Evolutionary conservation across 306 rosid species (phyloP).

Genomic region (Acacia crassicarpa): DNA sequence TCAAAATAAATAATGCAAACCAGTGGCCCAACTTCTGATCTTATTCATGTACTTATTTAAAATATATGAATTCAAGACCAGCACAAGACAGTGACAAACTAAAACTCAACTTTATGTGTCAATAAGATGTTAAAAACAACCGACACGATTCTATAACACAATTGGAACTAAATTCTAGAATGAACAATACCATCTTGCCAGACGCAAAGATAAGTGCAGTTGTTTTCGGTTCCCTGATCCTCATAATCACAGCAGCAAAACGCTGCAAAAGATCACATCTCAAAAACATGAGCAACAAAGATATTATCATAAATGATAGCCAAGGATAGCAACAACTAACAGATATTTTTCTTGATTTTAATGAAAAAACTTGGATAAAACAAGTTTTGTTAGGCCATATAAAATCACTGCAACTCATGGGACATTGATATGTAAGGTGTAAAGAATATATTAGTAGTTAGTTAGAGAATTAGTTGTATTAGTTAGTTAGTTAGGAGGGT

Average conservation of each 20-base stretch:
- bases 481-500: too few relatives aligned
- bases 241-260: slow-evolving; percentile 97
- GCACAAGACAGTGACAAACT: background rate
- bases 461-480: too few relatives aligned
- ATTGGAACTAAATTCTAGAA: background rate
- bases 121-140: background rate
- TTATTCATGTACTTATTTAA: background rate
- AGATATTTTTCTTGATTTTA: background rate
- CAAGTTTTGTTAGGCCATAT: background rate
- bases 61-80: background rate
- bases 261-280: slow-evolving; percentile 58
- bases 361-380: slow-evolving; percentile 19
- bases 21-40: background rate
- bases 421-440: too few relatives aligned
- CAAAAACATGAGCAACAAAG: slow-evolving; percentile 12
- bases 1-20: background rate
- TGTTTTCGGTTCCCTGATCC: slow-evolving; percentile 97
- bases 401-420: background rate
- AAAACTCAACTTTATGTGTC: background rate
- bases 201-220: slow-evolving; percentile 95
- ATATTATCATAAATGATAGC: too few relatives aligned
- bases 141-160: background rate
- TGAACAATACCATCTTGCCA: slow-evolving; percentile 82
- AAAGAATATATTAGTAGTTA: too few relatives aligned
- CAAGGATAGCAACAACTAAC: background rate